phyloP scores from a whole-genome alignment of 2,329 filamentous ascomycete species.

The Zymoseptoria pseudotritici region DNA sequence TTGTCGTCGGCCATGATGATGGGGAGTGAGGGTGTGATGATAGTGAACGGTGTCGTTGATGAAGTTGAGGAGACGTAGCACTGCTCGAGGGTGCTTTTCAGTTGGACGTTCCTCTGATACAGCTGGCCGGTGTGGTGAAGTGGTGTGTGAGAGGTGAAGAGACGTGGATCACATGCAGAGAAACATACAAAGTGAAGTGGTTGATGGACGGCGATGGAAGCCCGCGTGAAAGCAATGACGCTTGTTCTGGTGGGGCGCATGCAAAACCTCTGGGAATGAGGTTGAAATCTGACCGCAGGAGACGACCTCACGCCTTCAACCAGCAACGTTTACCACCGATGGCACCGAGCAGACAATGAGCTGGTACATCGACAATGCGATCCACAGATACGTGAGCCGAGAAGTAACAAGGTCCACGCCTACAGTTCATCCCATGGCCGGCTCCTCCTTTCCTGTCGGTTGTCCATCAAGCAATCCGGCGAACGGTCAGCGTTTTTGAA shows the following conservation, averaged over 20 bases:
- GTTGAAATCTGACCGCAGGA: neutral
- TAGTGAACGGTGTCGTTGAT: neutral
- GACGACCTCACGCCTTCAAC: neutral
- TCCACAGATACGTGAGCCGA: too few species aligned
- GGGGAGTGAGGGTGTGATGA: neutral
- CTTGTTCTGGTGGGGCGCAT: neutral
- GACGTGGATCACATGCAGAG: neutral
- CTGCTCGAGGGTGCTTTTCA: neutral
- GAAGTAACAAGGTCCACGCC: too few species aligned
- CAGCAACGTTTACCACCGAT: too few species aligned
- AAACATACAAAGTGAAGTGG: neutral
- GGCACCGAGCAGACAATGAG: too few species aligned
- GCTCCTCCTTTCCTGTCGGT: neutral
- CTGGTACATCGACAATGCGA: too few species aligned
- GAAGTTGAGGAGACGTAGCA: too few species aligned
- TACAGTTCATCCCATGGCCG: too few species aligned
- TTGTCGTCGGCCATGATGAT: constrained; percentile 53
- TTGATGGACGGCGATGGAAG: neutral
- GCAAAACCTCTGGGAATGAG: neutral
- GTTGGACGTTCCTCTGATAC: neutral
- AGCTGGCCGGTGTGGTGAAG: neutral
- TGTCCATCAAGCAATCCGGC: neutral
- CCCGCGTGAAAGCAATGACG: neutral
- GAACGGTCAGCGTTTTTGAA: neutral
- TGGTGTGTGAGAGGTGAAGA: neutral